Percentiles rank a stretch among this genome's conserved stretches.
These are phyloP conservation scores for Talaromyces sp. DNA, from an alignment of 2,329 filamentous ascomycete species.

Conservation along the genomic window DNA sequence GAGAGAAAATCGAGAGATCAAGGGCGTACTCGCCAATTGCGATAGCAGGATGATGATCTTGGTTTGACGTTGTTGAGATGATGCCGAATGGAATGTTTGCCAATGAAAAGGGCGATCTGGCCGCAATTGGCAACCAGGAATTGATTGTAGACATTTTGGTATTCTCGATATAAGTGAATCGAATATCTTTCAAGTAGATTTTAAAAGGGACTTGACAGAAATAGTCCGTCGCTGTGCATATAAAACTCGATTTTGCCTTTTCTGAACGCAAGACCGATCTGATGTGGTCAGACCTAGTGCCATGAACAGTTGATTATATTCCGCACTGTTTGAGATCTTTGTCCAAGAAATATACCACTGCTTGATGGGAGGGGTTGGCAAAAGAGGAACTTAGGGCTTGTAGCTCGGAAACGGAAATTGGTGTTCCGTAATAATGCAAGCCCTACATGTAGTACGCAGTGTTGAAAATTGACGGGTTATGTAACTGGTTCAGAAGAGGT, in stretches of 20 bases:
- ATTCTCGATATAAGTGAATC: not conserved
- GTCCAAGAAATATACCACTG: not conserved
- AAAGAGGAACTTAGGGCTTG: not conserved
- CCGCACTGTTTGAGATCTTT: not conserved
- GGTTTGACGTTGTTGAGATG: constrained; percentile 62
- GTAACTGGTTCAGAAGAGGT: too few species aligned
- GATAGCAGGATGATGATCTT: constrained; percentile 62
- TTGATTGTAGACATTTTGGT: not conserved
- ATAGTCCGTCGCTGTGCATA: not conserved
- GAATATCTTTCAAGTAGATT: not conserved
- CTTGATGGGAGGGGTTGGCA: not conserved
- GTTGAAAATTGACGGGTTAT: too few species aligned
- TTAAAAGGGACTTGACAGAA: not conserved
- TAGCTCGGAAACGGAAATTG: not conserved
- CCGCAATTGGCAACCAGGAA: constrained; percentile 62
- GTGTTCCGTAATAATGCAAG: not conserved
- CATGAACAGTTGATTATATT: not conserved
- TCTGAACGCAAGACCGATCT: not conserved
- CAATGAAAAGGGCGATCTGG: constrained; percentile 67
- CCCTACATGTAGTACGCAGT: too few species aligned
- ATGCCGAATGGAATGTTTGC: constrained; percentile 83
- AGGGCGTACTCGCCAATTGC: constrained; percentile 72
- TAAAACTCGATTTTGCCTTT: not conserved
- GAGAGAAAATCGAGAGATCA: constrained; percentile 64
- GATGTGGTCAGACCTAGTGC: not conserved